phyloP scores from a whole-genome alignment of 202 grass and related monocot species.

The Brachypodium distachyon region DNA sequence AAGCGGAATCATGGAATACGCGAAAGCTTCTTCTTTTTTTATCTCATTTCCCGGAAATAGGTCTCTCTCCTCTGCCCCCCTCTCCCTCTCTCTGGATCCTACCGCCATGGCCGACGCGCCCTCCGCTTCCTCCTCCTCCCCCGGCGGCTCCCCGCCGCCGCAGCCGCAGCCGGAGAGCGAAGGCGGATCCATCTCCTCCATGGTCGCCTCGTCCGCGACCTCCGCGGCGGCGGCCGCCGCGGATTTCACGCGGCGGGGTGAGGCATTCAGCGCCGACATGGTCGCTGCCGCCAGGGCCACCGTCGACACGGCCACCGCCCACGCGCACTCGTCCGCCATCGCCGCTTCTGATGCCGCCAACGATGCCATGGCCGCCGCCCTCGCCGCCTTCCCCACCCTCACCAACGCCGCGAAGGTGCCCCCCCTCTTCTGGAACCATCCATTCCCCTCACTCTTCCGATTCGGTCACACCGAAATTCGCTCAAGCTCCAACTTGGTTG shows the following conservation, averaged over 20 bases:
- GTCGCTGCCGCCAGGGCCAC: conserved; percentile 23
- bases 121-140: neutral
- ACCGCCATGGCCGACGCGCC: conserved; percentile 30
- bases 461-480: neutral
- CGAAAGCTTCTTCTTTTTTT: too few relatives aligned
- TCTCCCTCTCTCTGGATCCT: too few relatives aligned
- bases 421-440: neutral
- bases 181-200: conserved; percentile 36
- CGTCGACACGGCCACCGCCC: conserved; percentile 10
- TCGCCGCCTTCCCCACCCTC: conserved; percentile 26
- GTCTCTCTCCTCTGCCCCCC: too few relatives aligned
- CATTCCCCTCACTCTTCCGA: neutral
- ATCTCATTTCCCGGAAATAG: neutral
- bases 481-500: neutral
- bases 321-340: conserved; percentile 16
- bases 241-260: conserved; percentile 34
- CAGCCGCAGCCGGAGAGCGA: neutral
- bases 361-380: conserved; percentile 10
- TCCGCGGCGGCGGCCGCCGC: conserved; percentile 26
- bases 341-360: conserved; percentile 28
- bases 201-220: conserved; percentile 31
- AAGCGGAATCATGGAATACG: too few relatives aligned
- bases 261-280: conserved; percentile 40
- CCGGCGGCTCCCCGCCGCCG: conserved; percentile 23
- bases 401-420: conserved; percentile 28